Conservation (phyloP, 2,329 filamentous ascomycete species). For the Xylaria sp. region DNA sequence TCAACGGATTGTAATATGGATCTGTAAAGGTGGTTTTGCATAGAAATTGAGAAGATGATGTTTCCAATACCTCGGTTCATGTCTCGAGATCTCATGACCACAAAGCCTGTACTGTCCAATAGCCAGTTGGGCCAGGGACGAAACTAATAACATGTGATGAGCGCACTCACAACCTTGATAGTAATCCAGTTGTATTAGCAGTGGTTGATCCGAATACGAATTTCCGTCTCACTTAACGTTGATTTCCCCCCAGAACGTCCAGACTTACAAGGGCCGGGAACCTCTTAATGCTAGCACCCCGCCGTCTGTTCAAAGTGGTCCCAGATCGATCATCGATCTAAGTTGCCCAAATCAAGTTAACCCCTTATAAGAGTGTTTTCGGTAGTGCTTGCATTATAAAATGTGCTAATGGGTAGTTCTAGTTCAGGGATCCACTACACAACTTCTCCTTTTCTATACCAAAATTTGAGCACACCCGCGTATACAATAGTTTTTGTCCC, state of each 20-base stretch:
- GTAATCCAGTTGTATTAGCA: not conserved
- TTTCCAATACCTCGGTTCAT: not conserved
- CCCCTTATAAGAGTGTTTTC: too few species aligned
- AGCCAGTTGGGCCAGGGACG: too few species aligned
- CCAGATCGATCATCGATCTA: too few species aligned
- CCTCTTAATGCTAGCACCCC: not conserved
- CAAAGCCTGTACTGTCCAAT: not conserved
- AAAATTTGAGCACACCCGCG: too few species aligned
- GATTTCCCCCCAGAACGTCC: not conserved
- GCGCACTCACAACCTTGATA: not conserved
- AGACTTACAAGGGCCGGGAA: not conserved
- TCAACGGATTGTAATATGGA: not conserved
- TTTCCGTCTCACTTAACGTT: not conserved
- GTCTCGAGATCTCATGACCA: not conserved
- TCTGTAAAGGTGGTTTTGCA: not conserved
- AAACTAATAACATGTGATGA: not conserved
- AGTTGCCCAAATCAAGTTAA: too few species aligned
- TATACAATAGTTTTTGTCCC: too few species aligned
- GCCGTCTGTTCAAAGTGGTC: not conserved
- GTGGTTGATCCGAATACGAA: not conserved
- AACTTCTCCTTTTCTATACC: too few species aligned
- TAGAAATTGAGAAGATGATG: not conserved
- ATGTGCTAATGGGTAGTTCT: too few species aligned
- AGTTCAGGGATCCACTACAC: too few species aligned
- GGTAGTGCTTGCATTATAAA: too few species aligned